Percentiles rank a stretch among this genome's conserved stretches.
These are phyloP conservation scores for Solanum rostratum DNA, from an alignment of 257 asterid species.

Conservation along the genomic window DNA sequence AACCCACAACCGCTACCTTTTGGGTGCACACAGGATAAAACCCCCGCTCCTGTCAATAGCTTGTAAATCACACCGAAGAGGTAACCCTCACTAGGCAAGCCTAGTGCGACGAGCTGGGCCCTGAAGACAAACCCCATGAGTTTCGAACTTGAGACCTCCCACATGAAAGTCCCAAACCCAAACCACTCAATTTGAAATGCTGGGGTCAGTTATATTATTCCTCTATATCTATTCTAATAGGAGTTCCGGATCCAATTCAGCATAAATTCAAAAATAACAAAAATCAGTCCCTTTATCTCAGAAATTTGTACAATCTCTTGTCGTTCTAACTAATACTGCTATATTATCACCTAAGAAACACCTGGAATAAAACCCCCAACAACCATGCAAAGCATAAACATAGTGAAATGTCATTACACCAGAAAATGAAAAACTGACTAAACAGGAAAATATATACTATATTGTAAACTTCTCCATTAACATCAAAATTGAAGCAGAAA, in stretches of 20 bases:
- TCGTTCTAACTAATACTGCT: not conserved
- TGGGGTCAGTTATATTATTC: not conserved
- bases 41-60: too few relatives aligned
- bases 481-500: not conserved
- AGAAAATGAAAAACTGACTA: not conserved
- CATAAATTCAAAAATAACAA: not conserved
- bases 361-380: not conserved
- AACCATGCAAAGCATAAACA: not conserved
- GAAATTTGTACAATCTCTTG: not conserved
- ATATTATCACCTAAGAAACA: not conserved
- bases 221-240: not conserved
- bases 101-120: too few relatives aligned
- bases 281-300: not conserved
- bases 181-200: not conserved
- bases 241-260: not conserved
- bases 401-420: not conserved
- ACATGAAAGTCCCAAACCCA: too few relatives aligned
- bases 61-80: too few relatives aligned
- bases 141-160: too few relatives aligned
- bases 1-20: too few relatives aligned
- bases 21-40: too few relatives aligned
- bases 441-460: not conserved
- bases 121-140: too few relatives aligned
- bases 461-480: not conserved
- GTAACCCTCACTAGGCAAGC: too few relatives aligned